Evolutionary conservation across 208 protist genomes (phyloP).

Genomic region (Trypanosoma avium): DNA sequence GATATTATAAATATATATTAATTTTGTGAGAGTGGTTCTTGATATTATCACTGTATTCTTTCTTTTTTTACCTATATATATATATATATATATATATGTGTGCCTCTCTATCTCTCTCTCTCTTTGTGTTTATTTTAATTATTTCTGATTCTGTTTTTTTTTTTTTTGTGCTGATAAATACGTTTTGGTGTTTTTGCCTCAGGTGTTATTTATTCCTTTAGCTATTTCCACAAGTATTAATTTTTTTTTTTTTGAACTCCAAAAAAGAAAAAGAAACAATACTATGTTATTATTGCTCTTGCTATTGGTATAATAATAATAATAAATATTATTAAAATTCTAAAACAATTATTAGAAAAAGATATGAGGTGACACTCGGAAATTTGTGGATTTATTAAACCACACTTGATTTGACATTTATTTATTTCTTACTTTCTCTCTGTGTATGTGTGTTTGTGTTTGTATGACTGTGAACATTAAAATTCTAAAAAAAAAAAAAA

Average conservation of each 20-base stretch:
- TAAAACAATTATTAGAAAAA: too few species aligned
- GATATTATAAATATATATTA: not conserved
- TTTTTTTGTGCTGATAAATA: constrained; percentile 3
- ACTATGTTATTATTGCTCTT: not conserved
- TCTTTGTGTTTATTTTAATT: not conserved
- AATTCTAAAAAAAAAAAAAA: too few species aligned
- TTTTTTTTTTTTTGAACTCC: not conserved
- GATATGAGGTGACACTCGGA: too few species aligned
- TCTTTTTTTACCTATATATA: not conserved
- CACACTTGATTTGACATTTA: too few species aligned
- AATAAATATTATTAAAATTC: too few species aligned
- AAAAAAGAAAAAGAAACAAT: not conserved
- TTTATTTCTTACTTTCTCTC: too few species aligned
- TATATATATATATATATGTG: not conserved
- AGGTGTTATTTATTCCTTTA: too few species aligned
- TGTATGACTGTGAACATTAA: too few species aligned
- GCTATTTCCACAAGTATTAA: too few species aligned
- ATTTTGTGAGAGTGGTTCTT: not conserved
- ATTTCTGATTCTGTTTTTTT: constrained; percentile 2
- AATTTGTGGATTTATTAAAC: too few species aligned
- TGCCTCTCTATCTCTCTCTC: not conserved
- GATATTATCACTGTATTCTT: not conserved
- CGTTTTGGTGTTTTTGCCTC: not conserved
- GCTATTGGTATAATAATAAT: too few species aligned
- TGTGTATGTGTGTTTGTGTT: too few species aligned